Evolutionary conservation across 1,284 basidiomycete genomes (phyloP).

Genomic region (Pseudozyma flocculosa): DNA sequence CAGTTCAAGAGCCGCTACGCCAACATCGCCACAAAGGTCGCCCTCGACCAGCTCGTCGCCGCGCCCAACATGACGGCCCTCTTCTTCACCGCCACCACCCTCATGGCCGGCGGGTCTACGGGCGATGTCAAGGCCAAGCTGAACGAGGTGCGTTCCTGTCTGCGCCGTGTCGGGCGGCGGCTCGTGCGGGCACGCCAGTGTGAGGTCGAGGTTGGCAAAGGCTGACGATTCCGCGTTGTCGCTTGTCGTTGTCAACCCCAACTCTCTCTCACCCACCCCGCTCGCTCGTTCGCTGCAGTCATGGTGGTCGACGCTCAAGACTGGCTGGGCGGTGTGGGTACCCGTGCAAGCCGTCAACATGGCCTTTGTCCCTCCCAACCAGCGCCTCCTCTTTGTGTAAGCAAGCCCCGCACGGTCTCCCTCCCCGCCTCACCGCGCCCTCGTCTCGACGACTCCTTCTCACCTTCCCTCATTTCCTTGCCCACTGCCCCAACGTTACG

Average conservation of each 20-base stretch:
- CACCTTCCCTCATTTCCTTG: not conserved
- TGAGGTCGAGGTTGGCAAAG: too few species aligned
- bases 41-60: constrained; percentile 40
- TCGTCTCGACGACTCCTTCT: not conserved
- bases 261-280: not conserved
- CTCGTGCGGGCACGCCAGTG: too few species aligned
- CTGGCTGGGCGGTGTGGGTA: constrained; percentile 44
- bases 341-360: constrained; percentile 49
- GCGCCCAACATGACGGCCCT: constrained; percentile 28
- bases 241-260: too few species aligned
- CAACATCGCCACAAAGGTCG: constrained; percentile 43
- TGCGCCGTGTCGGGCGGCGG: too few species aligned
- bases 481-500: not conserved
- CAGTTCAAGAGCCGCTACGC: constrained; percentile 12
- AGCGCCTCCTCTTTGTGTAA: constrained; percentile 43
- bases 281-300: constrained; percentile 1
- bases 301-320: constrained; percentile 45
- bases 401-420: constrained; percentile 1
- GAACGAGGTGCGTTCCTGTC: constrained; percentile 9
- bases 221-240: too few species aligned
- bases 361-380: constrained; percentile 31
- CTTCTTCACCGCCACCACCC: constrained; percentile 40
- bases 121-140: constrained; percentile 36
- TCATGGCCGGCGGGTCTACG: constrained; percentile 25
- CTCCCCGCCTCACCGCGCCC: not conserved